Percentiles rank a stretch among this genome's conserved stretches.
Evolutionary conservation across 495 filamentous ascomycete genomes (phyloP).

Genomic region (Ramalina peruviana): DNA sequence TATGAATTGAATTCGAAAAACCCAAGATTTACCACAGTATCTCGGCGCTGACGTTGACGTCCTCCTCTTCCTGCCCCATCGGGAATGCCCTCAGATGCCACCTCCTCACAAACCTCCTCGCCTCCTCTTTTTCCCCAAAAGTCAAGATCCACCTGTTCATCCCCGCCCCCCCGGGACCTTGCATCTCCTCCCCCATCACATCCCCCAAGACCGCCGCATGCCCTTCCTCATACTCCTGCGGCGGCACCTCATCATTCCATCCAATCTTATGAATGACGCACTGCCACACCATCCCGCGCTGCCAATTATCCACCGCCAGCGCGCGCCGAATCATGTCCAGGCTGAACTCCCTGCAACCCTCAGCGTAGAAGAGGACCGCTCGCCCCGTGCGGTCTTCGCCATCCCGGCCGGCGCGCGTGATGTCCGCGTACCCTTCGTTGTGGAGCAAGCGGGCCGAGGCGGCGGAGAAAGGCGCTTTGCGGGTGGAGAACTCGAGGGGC

Average conservation of each 20-base stretch:
- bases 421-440: constrained; percentile 15
- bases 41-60: constrained; percentile 27
- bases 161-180: not conserved
- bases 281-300: constrained; percentile 21
- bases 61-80: constrained; percentile 13
- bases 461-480: constrained; percentile 11
- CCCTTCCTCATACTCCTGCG: not conserved
- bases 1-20: not conserved
- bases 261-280: constrained; percentile 11
- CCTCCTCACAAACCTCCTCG: constrained; percentile 38
- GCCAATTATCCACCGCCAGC: constrained; percentile 30
- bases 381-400: constrained; percentile 4
- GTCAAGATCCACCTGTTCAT: constrained; percentile 32
- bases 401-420: constrained; percentile 3
- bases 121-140: constrained; percentile 33
- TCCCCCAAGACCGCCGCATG: not conserved
- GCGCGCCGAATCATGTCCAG: constrained; percentile 20
- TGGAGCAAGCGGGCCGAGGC: constrained; percentile 14
- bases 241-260: not conserved
- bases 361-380: constrained; percentile 29
- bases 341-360: constrained; percentile 20
- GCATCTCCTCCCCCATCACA: not conserved
- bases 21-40: constrained; percentile 32
- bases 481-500: constrained; percentile 10
- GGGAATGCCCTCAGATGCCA: constrained; percentile 40